phyloP scores from a whole-genome alignment of 2,329 filamentous ascomycete genomes.

The Fusarium avenaceum region DNA sequence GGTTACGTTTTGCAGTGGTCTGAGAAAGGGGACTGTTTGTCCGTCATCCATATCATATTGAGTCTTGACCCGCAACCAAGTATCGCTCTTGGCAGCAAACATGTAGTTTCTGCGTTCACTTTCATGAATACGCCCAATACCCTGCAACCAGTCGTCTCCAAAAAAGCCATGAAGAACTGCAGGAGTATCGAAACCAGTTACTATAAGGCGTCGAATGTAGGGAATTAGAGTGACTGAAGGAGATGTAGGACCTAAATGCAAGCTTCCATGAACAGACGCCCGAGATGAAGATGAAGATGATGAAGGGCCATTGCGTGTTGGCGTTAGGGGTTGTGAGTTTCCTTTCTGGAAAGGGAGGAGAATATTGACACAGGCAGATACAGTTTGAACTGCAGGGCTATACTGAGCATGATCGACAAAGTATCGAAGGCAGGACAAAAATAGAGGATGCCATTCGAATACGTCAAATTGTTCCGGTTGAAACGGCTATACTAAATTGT shows the following conservation, averaged over 20 bases:
- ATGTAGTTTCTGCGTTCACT: slow-evolving; percentile 94
- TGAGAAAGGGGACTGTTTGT: slow-evolving; percentile 88
- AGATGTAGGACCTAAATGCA: slow-evolving; percentile 43
- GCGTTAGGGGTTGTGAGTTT: slow-evolving; percentile 56
- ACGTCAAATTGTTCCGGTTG: slow-evolving; percentile 76
- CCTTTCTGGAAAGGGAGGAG: slow-evolving; percentile 84
- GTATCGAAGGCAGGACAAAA: slow-evolving; percentile 89
- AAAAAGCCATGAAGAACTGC: slow-evolving; percentile 95
- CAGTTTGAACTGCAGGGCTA: slow-evolving; percentile 83
- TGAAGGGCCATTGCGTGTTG: slow-evolving; percentile 48
- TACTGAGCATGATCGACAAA: slow-evolving; percentile 94
- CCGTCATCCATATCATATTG: slow-evolving; percentile 89
- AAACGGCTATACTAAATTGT: slow-evolving; percentile 57
- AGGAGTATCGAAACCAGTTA: slow-evolving; percentile 89
- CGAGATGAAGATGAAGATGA: slow-evolving; percentile 48
- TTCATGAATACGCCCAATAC: slow-evolving; percentile 86
- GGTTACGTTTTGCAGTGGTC: slow-evolving; percentile 80
- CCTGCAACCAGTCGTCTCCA: slow-evolving; percentile 88
- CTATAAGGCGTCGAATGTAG: slow-evolving; percentile 89
- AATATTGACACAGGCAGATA: slow-evolving; percentile 94
- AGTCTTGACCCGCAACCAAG: slow-evolving; percentile 89
- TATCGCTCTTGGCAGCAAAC: slow-evolving; percentile 93
- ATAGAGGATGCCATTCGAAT: slow-evolving; percentile 92
- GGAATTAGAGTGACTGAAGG: slow-evolving; percentile 79
- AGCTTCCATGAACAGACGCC: slow-evolving; percentile 46